phyloP scores from a whole-genome alignment of 139 green algal species.

The Mesostigma viride region DNA sequence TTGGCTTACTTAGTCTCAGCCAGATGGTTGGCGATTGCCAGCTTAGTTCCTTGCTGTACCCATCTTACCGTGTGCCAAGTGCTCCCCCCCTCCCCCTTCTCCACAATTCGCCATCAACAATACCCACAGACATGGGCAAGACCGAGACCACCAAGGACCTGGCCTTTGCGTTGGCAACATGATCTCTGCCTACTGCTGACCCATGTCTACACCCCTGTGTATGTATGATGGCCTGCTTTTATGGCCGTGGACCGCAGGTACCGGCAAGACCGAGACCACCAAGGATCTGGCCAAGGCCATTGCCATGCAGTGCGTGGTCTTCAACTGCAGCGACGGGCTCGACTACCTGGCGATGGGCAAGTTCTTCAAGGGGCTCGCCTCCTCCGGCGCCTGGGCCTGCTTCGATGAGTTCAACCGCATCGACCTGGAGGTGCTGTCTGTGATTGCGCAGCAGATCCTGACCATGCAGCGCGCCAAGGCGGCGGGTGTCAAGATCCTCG shows the following conservation, averaged over 20 bases:
- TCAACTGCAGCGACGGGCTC: conserved; percentile 74
- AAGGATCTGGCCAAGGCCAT: conserved; percentile 54
- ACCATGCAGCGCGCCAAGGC: conserved; percentile 72
- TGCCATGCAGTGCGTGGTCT: conserved; percentile 76
- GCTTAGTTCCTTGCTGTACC: too few species aligned
- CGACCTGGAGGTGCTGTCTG: conserved; percentile 52
- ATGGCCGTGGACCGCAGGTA: too few species aligned
- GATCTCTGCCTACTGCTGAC: too few species aligned
- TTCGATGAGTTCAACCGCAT: conserved; percentile 76
- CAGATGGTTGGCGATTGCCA: too few species aligned
- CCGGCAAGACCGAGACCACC: conserved; percentile 34
- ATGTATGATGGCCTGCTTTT: too few species aligned
- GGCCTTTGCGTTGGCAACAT: conserved; percentile 62
- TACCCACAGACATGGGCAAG: too few species aligned
- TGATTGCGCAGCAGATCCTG: conserved; percentile 74
- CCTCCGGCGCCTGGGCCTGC: conserved; percentile 57
- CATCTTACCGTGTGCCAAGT: too few species aligned
- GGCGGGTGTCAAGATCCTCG: conserved; percentile 52
- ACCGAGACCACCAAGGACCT: conserved; percentile 38
- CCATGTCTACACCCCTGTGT: too few species aligned
- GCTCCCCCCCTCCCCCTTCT: too few species aligned
- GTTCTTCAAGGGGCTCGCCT: conserved; percentile 69
- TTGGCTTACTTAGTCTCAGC: too few species aligned
- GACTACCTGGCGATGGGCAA: conserved; percentile 70
- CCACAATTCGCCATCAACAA: too few species aligned